phyloP scores from a whole-genome alignment of 2,329 filamentous ascomycete species.

The Monilinia laxa region DNA sequence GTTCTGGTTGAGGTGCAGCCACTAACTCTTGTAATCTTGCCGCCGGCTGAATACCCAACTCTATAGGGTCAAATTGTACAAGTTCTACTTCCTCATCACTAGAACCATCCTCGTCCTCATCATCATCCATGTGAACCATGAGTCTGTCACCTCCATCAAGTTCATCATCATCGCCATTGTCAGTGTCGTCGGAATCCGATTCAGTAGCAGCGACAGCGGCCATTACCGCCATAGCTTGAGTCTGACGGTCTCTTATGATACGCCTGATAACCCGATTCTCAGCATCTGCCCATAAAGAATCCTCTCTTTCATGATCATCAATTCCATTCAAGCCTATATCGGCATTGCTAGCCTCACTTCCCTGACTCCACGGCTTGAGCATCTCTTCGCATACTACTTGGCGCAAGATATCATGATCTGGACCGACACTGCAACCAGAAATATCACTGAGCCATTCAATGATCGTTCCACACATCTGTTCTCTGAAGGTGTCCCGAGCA shows the following conservation, averaged over 20 bases:
- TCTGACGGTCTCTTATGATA: conserved; percentile 29
- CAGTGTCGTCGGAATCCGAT: conserved; percentile 25
- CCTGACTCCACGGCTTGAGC: conserved; percentile 80
- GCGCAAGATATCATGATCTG: conserved; percentile 75
- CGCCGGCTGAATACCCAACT: conserved; percentile 32
- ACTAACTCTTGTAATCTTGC: neutral
- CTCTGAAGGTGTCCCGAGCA: conserved; percentile 89
- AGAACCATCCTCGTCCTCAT: conserved; percentile 36
- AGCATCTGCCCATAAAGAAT: neutral
- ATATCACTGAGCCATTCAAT: conserved; percentile 96
- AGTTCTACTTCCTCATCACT: conserved; percentile 30
- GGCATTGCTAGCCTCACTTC: conserved; percentile 79
- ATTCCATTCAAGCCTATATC: conserved; percentile 75
- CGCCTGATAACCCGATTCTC: conserved; percentile 34
- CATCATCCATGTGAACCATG: conserved; percentile 35
- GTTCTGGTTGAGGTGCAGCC: conserved; percentile 35
- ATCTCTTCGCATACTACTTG: conserved; percentile 88
- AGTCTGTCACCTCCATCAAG: conserved; percentile 53
- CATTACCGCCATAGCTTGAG: conserved; percentile 28
- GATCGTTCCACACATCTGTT: conserved; percentile 98
- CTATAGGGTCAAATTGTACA: neutral
- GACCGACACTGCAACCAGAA: conserved; percentile 79
- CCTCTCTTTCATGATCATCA: conserved; percentile 70
- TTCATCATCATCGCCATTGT: conserved; percentile 41
- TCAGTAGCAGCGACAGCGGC: conserved; percentile 29